A percentile compares a stretch with the other conserved stretches of the same genome.
These are phyloP conservation scores for Leccinum boreale DNA, from an alignment of 768 basidiomycete species.

Conservation along the genomic window DNA sequence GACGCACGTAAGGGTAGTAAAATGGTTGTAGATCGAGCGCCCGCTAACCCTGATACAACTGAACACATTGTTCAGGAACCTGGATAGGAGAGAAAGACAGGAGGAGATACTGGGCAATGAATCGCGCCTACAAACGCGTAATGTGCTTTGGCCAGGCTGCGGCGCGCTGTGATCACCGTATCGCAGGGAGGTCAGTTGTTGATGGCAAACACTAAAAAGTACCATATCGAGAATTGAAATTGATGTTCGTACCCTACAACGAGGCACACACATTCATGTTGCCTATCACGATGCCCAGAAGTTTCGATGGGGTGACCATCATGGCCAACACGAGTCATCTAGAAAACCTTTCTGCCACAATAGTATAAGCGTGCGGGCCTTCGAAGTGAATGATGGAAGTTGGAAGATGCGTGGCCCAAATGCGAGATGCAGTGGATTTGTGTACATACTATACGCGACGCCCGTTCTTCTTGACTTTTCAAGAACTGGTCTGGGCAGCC, in stretches of 20 bases:
- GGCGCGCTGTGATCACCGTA: neutral
- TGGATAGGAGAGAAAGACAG: neutral
- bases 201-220: neutral
- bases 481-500: too few relatives aligned
- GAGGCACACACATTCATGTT: slow-evolving; percentile 1
- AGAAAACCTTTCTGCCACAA: neutral
- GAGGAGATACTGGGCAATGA: neutral
- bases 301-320: neutral
- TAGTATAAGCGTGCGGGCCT: neutral
- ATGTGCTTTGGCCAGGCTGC: neutral
- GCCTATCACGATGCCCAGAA: neutral
- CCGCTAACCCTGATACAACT: neutral
- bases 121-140: slow-evolving; percentile 1
- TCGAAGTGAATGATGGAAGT: neutral
- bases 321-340: neutral
- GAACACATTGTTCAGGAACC: neutral
- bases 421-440: too few relatives aligned
- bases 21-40: neutral
- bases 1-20: neutral
- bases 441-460: too few relatives aligned
- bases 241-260: neutral
- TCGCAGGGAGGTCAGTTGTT: neutral
- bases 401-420: too few relatives aligned
- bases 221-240: slow-evolving; percentile 1
- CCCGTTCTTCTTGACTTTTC: too few relatives aligned